Evolutionary conservation across 2,329 filamentous ascomycete genomes (phyloP).

Genomic region (Chaetomiaceae sp.): DNA sequence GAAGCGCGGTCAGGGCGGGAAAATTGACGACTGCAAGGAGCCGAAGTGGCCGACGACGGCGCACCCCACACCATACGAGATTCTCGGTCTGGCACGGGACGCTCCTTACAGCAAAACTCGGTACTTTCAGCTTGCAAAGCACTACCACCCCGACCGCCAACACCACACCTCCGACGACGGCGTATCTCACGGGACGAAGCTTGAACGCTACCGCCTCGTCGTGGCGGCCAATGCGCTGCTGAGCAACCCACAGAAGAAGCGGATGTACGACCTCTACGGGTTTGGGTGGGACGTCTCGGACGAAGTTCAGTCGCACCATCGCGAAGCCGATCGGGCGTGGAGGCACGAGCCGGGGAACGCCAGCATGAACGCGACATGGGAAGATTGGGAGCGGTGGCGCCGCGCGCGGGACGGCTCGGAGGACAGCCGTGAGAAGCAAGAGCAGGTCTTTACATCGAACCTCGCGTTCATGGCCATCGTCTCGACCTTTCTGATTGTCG

Average conservation of each 20-base stretch:
- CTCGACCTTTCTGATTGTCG: conserved; percentile 60
- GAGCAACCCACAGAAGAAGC: conserved; percentile 70
- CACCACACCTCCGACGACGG: conserved; percentile 36
- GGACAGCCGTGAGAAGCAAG: conserved; percentile 42
- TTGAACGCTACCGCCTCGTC: conserved; percentile 87
- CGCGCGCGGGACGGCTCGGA: conserved; percentile 45
- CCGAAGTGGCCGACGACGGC: conserved; percentile 41
- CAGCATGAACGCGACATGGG: conserved; percentile 83
- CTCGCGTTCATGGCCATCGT: conserved; percentile 70
- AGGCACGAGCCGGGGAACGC: conserved; percentile 42
- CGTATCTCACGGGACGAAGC: conserved; percentile 55
- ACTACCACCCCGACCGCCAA: conserved; percentile 82
- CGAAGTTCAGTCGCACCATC: conserved; percentile 40
- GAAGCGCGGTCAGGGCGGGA: not conserved
- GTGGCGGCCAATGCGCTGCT: conserved; percentile 85
- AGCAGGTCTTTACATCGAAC: conserved; percentile 67
- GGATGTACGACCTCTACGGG: conserved; percentile 75
- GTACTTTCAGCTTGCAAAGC: conserved; percentile 88
- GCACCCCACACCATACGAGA: conserved; percentile 80
- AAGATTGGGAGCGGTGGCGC: conserved; percentile 89
- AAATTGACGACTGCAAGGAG: not conserved
- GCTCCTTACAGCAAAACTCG: conserved; percentile 73
- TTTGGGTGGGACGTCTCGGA: conserved; percentile 67
- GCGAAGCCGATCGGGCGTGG: conserved; percentile 43
- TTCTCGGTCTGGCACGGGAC: conserved; percentile 54